Base-by-base conservation (phyloP, 805 yeast species). In the Suhomyces sp. region DNA sequence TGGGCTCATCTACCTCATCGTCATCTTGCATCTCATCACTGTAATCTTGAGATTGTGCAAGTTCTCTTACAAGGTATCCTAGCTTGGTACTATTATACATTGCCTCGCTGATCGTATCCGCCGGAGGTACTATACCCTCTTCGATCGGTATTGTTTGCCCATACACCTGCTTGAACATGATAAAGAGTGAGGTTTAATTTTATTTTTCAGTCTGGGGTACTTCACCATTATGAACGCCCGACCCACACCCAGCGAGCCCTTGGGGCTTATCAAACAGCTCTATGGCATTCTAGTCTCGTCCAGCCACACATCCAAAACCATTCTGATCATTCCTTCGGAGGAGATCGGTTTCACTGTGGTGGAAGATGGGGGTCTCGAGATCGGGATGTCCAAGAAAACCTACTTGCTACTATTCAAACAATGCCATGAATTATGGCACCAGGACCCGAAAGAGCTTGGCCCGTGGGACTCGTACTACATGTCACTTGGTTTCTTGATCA, bases 401-500 rank as follows among this genome's bases (percentile, higher is more conserved):
- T 74, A 73, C 54, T 58, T 71, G 45, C 47, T 46, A 24, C 35
- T 73, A 5, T 75, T 75, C 55, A 66, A 61, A 42, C 68, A 68
- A 52, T 67, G 68, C 24, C 78, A 73, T 52, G 47, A 54, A 1
- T 59, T 51, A 40, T 72, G 72, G 71, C 68, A 67, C 41, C 19
- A 42, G 22, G 40, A n/a, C 15, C 22, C 23, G 19, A 46, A 24
- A 46, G 48, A 23, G 26, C 23, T 17, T 24, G 47, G 45, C 45
- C 33, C 46, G 13, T 48, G 54, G 55, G 53, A 60, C 6, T 10
- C 60, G 17, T 73, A 72, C 51, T 57, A 59, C 47, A 66, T 69
- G 58, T 68, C 76, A 0, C 46, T 71, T n/a, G 71, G 76, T 1
- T 65, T 64, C 45, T 55, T 75, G 41, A 44, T 68, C 15, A 73